A percentile compares a stretch with the other conserved stretches of the same genome.
Evolutionary conservation across 371 early-diverging fungal species (phyloP).

Genomic region (Conidiobolus incongruus): DNA sequence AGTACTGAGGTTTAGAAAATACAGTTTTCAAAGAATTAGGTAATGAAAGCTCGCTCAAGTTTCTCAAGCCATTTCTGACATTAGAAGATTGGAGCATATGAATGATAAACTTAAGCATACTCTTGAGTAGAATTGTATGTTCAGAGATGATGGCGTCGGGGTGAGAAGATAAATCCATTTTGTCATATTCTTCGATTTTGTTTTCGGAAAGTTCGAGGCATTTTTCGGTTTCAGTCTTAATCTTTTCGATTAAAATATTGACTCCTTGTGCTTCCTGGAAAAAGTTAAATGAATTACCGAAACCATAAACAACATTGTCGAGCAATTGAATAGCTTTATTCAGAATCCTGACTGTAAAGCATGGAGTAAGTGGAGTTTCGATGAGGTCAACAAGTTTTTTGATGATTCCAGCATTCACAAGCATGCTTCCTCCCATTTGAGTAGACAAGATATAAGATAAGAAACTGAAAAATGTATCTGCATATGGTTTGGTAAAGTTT

Average conservation of each 20-base stretch:
- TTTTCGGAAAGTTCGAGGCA: neutral
- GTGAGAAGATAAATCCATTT: neutral
- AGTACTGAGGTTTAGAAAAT: slow-evolving; percentile 40
- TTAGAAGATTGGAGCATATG: slow-evolving; percentile 86
- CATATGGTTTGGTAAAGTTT: slow-evolving; percentile 39
- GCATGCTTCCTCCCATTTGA: slow-evolving; percentile 67
- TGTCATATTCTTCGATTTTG: neutral
- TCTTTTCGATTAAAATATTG: neutral
- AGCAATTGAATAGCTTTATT: slow-evolving; percentile 49
- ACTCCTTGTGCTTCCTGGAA: slow-evolving; percentile 61
- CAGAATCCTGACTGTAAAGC: slow-evolving; percentile 15
- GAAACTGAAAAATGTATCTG: slow-evolving; percentile 65
- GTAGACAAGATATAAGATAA: slow-evolving; percentile 48
- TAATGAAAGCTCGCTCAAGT: slow-evolving; percentile 75
- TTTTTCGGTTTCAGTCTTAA: neutral
- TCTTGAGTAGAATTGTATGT: slow-evolving; percentile 40
- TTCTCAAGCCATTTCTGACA: slow-evolving; percentile 71
- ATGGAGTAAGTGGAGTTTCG: slow-evolving; percentile 24
- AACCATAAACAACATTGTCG: slow-evolving; percentile 61
- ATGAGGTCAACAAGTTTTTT: slow-evolving; percentile 31
- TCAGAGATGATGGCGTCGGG: slow-evolving; percentile 20
- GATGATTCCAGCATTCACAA: slow-evolving; percentile 76
- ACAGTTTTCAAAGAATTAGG: slow-evolving; percentile 48
- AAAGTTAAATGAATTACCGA: slow-evolving; percentile 41
- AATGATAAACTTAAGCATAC: slow-evolving; percentile 72